Base-by-base conservation (phyloP, 306 rosid genomes). In the Potentilla sterilis region DNA sequence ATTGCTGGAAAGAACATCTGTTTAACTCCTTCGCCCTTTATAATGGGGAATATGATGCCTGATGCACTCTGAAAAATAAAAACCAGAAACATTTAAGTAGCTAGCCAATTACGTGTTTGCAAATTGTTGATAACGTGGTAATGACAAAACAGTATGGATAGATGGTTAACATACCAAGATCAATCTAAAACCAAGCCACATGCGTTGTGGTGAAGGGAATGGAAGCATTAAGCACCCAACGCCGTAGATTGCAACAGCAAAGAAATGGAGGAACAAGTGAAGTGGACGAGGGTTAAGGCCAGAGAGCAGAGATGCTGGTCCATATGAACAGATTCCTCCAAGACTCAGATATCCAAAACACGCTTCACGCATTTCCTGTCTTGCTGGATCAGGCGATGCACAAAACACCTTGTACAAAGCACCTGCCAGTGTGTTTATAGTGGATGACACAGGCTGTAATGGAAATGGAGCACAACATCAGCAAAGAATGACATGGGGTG, bases 321-420 rank as follows among this genome's bases (percentile, higher is more conserved):
- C 96, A 40, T 81, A 59, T 11, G 97, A 84, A 83, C 86, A 93
- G 65, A 86, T 76, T 21, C 98, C 96, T 74, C 97, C 97, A 41
- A 93, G 97, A 78, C 96, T 89, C 74, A 91, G 76, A 79, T 91
- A 93, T 72, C 89, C 93, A 35, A 93, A 93, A 82, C 28, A 28
- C 96, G 96, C 96, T 35, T 84, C 81, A 0, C 92, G 78, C 97
- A 93, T 86, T 76, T 89, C 97, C 70, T 85, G 80, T 77, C 90
- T 85, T 22, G 93, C 93, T 14, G 87, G 85, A 13, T 91, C 97
- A 79, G 92, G 83, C 2, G 97, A 93, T n/a, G 97, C 92, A 77
- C 93, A 89, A 52, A 90, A 93, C 67, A 90, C 95, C 81, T 87
- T 87, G 79, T 90, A 90, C 55, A 49, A 49, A 49, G 55, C 81